Evolutionary conservation across 306 rosid species (phyloP), one percentile per base, ranked within the genome.

Genomic region (Vicia villosa): DNA sequence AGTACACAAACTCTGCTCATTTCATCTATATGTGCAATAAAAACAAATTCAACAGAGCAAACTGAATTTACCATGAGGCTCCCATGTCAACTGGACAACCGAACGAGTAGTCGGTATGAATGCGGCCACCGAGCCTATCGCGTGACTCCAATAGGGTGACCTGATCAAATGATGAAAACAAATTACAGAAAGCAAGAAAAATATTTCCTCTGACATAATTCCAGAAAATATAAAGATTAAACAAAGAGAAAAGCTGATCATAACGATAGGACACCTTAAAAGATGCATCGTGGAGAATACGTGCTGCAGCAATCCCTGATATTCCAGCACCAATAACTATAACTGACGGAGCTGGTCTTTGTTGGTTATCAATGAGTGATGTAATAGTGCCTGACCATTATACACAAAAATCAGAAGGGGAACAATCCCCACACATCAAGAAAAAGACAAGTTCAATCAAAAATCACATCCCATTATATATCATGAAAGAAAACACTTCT

Each of bases 41-140:
- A 55, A 20, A 49, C 30, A 62, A 43, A 24, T 17, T 32, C 3
- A 64, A 60, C 51, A 66, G 58, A 50, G 21, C 57, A 38, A 16
- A 55, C 34, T 40, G 34, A 78, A 47, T 63, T 73, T 77, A 82
- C 97, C 97, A 91, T 56, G 97, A 91, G 68, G 97, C 96, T 64
- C 97, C 97, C 89, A 91, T 77, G 78, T 91, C 97, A 61, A 91
- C 91, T 5, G 96, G 96, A 82, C 90, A 85, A 62, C 91, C 94
- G 76, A 91, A 87, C 55, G 97, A 87, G 74, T 82, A 63, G 74
- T 91, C 91, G 2, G 94, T 91, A 69, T 85, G 94, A 80, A 91
- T 81, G 32, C 97, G 94, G 57, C 97, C 97, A 65, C 97, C 96
- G 56, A 91, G 82, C 65, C 96, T 79, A 65, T 84, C 88, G 14